Conservation (phyloP, 2,329 filamentous ascomycete genomes). For the Grosmannia clavigera region DNA sequence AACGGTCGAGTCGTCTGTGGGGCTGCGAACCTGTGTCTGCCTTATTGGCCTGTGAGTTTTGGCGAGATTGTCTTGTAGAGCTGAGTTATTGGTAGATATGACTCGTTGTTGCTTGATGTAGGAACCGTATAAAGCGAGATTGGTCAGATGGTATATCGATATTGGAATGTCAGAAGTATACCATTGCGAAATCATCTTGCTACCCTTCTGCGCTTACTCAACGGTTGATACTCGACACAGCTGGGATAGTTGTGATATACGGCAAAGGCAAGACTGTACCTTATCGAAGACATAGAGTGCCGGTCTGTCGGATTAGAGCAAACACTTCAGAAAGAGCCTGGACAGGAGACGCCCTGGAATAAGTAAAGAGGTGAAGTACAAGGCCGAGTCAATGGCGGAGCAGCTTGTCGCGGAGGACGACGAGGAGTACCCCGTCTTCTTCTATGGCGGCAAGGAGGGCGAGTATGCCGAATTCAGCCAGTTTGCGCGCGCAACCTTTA, state of each 20-base stretch:
- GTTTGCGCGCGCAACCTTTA: slow-evolving; percentile 20
- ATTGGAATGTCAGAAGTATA: neutral
- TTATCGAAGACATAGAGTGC: no score
- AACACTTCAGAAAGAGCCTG: neutral
- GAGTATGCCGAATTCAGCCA: slow-evolving; percentile 23
- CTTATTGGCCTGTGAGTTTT: neutral
- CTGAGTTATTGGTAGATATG: neutral
- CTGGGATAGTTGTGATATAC: no score
- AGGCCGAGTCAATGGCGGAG: neutral
- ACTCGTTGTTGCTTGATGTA: no score
- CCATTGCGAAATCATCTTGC: neutral
- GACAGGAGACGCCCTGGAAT: no score
- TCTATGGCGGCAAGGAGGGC: slow-evolving; percentile 17
- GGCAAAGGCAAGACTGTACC: no score
- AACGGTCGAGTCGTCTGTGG: no score
- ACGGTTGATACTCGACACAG: no score
- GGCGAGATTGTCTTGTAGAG: neutral
- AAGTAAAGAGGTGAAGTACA: no score
- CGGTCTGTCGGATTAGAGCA: neutral
- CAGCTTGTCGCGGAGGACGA: slow-evolving; percentile 1
- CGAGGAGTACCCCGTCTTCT: slow-evolving; percentile 15
- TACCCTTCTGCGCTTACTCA: no score
- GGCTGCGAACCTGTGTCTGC: neutral
- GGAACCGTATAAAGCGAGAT: no score
- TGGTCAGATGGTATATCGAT: neutral